Evolutionary conservation across 805 yeast species (phyloP).

Genomic region (Yarrowia phangngaensis): DNA sequence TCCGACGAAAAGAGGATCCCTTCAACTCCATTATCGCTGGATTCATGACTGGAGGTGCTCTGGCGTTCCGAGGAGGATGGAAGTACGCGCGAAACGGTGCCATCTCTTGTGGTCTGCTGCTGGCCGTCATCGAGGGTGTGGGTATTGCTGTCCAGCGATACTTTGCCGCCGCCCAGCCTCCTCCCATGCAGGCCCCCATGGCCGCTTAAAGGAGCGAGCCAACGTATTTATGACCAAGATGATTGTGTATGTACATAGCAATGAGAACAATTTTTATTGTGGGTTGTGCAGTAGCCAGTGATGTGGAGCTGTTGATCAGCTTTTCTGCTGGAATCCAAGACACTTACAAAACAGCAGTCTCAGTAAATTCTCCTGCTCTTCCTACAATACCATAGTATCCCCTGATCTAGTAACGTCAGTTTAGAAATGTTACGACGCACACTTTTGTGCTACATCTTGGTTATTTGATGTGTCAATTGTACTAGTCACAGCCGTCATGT

Average conservation of each 20-base stretch:
- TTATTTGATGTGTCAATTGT: no score
- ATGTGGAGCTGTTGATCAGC: no score
- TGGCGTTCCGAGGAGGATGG: conserved; percentile 99
- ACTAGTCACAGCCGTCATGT: no score
- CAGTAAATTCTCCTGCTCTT: no score
- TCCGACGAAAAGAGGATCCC: conserved; percentile 97
- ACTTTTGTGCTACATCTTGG: no score
- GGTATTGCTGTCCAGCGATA: conserved; percentile 93
- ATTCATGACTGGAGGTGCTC: conserved; percentile 94
- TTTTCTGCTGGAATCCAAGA: no score
- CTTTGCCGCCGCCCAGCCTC: conserved; percentile 53
- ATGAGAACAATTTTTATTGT: conserved; percentile 17
- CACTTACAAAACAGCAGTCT: no score
- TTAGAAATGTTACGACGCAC: no score
- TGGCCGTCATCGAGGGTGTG: conserved; percentile 97
- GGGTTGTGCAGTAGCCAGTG: no score
- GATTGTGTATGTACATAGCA: conserved; percentile 24
- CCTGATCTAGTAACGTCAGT: no score
- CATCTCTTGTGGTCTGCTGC: conserved; percentile 92
- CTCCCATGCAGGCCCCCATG: conserved; percentile 29
- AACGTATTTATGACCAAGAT: conserved; percentile 23
- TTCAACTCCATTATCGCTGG: conserved; percentile 98
- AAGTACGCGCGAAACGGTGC: conserved; percentile 94
- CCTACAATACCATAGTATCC: no score
- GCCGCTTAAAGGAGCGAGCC: conserved; percentile 30